Evolutionary conservation across 2,329 filamentous ascomycete species (phyloP), one percentile per base, ranked within the genome.

Genomic region (Arthrocladium fulminans): DNA sequence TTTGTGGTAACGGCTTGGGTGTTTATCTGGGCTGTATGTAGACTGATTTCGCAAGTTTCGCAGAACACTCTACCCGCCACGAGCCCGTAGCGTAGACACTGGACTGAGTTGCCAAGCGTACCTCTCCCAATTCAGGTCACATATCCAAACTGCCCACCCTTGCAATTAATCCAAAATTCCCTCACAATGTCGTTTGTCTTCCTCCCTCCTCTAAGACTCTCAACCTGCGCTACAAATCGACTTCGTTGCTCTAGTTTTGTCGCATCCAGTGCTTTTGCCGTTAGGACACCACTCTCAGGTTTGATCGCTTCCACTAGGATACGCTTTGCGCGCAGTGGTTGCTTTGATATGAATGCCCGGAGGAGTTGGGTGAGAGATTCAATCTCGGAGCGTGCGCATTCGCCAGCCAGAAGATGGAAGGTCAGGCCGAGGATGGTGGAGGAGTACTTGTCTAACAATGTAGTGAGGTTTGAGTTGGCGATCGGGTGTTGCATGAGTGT

Each of bases 341-440:
- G 64, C 40, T 68, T 68, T 54, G 68, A 70, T 5, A 70, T 54
- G 20, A 66, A 61, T 39, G 62, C 64, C 45, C 67, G 63, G 29
- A 73, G 60, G 8, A 67, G 61, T 37, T 71, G 68, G 42, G 58
- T 62, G 9, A 72, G 61, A 51, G 63, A 66, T 4, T 66, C 62
- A 13, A 72, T 58, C 48, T 72, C 69, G 1, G 69, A 72, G 34
- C 70, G 63, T 10, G 70, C 67, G 48, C 69, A 72, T 38, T 59
- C 61, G 3, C 70, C 70, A 10, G 65, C 64, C 25, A 72, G 53
- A 45, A 71, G 67, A 2, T 57, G 61, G 19, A 71, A 61, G 9
- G 71, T 54, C 6, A 68, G 63, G 30, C 62, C 61, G 27, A 66
- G 66, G 6, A 72, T 61, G 4, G 60, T 55, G 3, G 67, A 63